phyloP scores from a whole-genome alignment of 352 stramenopile genomes.

The Phytophthora pinifolia region DNA sequence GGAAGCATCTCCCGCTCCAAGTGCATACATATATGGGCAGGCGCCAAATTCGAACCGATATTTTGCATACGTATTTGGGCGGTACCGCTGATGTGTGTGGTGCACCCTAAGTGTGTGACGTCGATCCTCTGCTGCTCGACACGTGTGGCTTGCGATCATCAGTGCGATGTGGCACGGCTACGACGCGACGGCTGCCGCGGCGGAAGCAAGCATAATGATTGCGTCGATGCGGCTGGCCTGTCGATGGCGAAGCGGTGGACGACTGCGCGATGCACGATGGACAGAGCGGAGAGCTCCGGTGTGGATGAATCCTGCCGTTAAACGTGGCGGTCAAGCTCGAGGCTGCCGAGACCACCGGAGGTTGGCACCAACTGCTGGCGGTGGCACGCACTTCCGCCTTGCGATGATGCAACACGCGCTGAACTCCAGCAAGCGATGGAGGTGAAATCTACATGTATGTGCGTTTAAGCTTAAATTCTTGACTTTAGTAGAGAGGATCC shows the following conservation, averaged over 20 bases:
- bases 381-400: neutral
- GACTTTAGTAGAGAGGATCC: slow-evolving; percentile 22
- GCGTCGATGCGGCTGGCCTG: neutral
- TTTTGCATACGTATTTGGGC: too few species aligned
- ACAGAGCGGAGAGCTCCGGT: slow-evolving; percentile 11
- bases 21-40: too few species aligned
- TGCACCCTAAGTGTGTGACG: neutral
- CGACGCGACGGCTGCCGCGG: slow-evolving; percentile 3
- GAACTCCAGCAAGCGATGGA: slow-evolving; percentile 14
- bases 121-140: too few species aligned
- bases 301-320: slow-evolving; percentile 24
- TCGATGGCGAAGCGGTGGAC: slow-evolving; percentile 3
- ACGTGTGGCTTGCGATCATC: neutral
- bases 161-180: neutral
- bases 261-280: slow-evolving; percentile 12
- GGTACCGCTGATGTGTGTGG: too few species aligned
- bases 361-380: too few species aligned
- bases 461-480: slow-evolving; percentile 25
- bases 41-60: too few species aligned
- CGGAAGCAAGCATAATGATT: slow-evolving; percentile 3
- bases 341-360: too few species aligned
- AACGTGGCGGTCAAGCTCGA: slow-evolving; percentile 10
- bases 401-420: slow-evolving; percentile 10
- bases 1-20: too few species aligned
- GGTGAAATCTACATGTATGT: slow-evolving; percentile 8